Percentiles rank a stretch among this genome's conserved stretches.
Conservation (phyloP, 495 filamentous ascomycete genomes). For the Aspergillus leporis region DNA sequence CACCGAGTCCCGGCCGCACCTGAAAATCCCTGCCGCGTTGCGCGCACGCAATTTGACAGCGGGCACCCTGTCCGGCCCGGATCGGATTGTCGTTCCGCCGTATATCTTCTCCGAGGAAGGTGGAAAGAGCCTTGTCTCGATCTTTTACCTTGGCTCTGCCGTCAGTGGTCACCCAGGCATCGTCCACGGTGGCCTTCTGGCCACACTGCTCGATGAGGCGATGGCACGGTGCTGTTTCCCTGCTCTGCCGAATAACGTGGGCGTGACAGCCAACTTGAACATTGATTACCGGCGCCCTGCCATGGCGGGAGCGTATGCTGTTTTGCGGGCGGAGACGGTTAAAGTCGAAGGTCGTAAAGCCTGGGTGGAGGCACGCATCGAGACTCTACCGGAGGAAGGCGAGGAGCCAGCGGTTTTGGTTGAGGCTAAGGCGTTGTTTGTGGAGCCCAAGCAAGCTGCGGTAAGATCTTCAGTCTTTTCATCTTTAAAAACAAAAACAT, state of each 20-base stretch:
- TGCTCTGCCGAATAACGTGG: slow-evolving; percentile 84
- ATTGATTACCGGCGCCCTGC: slow-evolving; percentile 85
- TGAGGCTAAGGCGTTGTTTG: slow-evolving; percentile 81
- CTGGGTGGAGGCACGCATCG: slow-evolving; percentile 91
- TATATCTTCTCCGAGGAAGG: slow-evolving; percentile 68
- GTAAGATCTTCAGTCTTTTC: slow-evolving; percentile 52
- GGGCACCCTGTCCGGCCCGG: slow-evolving; percentile 73
- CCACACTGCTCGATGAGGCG: slow-evolving; percentile 90
- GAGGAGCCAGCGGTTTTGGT: slow-evolving; percentile 66
- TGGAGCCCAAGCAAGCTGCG: slow-evolving; percentile 83
- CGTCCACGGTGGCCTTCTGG: slow-evolving; percentile 87
- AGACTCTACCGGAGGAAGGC: slow-evolving; percentile 68
- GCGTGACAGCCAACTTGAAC: slow-evolving; percentile 86
- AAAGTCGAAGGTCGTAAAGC: slow-evolving; percentile 95
- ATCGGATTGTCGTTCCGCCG: slow-evolving; percentile 80
- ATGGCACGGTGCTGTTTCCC: slow-evolving; percentile 89
- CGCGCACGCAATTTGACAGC: slow-evolving; percentile 77
- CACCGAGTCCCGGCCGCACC: slow-evolving; percentile 78
- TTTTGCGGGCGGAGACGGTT: slow-evolving; percentile 75
- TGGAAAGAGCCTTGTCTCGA: slow-evolving; percentile 70
- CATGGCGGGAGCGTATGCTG: slow-evolving; percentile 72
- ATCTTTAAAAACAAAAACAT: neutral
- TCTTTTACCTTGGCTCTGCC: slow-evolving; percentile 77
- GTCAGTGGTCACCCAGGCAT: slow-evolving; percentile 92
- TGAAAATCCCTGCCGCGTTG: slow-evolving; percentile 72